Conservation (phyloP, 2,329 filamentous ascomycete species). For the Fusarium camptoceras region DNA sequence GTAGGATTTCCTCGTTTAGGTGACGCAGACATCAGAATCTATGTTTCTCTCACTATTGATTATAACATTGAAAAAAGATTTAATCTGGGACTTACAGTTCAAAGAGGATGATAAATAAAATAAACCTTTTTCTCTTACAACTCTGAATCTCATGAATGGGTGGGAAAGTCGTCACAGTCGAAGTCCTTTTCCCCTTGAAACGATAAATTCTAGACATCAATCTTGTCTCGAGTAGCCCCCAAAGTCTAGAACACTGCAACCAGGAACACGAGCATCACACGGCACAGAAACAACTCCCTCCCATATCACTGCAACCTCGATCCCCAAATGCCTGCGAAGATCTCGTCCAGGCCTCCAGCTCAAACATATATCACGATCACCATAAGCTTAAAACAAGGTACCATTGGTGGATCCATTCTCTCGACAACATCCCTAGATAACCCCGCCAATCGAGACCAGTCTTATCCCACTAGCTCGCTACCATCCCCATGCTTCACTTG, state of each 20-base stretch:
- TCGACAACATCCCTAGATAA: not conserved
- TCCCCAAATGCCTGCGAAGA: conserved; percentile 3
- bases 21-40: not conserved
- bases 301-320: not conserved
- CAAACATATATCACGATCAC: not conserved
- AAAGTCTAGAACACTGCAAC: conserved; percentile 1
- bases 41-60: no score
- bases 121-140: no score
- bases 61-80: no score
- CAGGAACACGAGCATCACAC: not conserved
- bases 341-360: not conserved
- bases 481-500: conserved; percentile 2
- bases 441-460: conserved; percentile 21
- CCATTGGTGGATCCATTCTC: conserved; percentile 29
- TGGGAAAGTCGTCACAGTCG: not conserved
- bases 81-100: no score
- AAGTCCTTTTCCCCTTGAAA: not conserved
- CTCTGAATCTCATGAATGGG: not conserved
- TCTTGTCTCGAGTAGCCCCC: not conserved
- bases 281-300: not conserved
- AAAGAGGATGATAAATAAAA: no score
- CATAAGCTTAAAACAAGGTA: not conserved
- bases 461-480: not conserved
- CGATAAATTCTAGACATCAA: not conserved
- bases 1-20: not conserved